Evolutionary conservation across 1,139 yeast genomes (phyloP).

Genomic region (Zygotorulaspora mrakii): DNA sequence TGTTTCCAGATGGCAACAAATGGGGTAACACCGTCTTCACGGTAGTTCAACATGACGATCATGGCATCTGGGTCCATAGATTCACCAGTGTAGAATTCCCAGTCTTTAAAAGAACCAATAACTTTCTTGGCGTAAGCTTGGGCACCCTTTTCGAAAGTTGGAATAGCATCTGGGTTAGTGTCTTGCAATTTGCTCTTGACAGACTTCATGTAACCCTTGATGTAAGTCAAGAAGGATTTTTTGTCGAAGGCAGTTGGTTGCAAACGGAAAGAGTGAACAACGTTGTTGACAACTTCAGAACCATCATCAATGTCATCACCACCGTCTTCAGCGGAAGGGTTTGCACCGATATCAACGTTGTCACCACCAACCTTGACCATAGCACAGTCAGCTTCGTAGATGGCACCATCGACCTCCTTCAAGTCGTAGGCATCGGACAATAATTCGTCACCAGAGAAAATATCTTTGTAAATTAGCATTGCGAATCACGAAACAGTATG

Average conservation of each 20-base stretch:
- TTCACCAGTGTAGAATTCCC: slow-evolving; percentile 99
- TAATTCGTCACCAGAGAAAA: slow-evolving; percentile 92
- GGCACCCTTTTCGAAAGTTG: slow-evolving; percentile 95
- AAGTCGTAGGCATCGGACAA: slow-evolving; percentile 95
- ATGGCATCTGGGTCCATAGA: slow-evolving; percentile 99
- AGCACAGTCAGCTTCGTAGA: slow-evolving; percentile 94
- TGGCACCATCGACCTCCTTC: slow-evolving; percentile 80
- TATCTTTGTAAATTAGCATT: slow-evolving; percentile 53
- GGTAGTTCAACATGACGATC: slow-evolving; percentile 97
- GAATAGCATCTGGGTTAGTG: slow-evolving; percentile 78
- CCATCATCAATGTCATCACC: slow-evolving; percentile 81
- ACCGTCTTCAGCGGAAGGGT: slow-evolving; percentile 97
- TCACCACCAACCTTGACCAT: slow-evolving; percentile 86
- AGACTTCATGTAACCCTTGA: slow-evolving; percentile 97
- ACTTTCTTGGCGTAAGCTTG: slow-evolving; percentile 93
- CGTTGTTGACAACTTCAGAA: slow-evolving; percentile 90
- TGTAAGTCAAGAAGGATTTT: slow-evolving; percentile 92
- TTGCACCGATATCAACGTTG: slow-evolving; percentile 97
- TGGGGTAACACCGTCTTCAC: slow-evolving; percentile 99
- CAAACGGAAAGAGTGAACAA: slow-evolving; percentile 97
- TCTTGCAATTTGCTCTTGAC: slow-evolving; percentile 88
- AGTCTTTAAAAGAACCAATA: slow-evolving; percentile 90
- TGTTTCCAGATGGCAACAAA: slow-evolving; percentile 98
- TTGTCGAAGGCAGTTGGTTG: slow-evolving; percentile 94
- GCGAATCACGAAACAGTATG: slow-evolving; percentile 7